Conservation (phyloP, 768 basidiomycete genomes). For the Pulveroboletus ravenelii region DNA sequence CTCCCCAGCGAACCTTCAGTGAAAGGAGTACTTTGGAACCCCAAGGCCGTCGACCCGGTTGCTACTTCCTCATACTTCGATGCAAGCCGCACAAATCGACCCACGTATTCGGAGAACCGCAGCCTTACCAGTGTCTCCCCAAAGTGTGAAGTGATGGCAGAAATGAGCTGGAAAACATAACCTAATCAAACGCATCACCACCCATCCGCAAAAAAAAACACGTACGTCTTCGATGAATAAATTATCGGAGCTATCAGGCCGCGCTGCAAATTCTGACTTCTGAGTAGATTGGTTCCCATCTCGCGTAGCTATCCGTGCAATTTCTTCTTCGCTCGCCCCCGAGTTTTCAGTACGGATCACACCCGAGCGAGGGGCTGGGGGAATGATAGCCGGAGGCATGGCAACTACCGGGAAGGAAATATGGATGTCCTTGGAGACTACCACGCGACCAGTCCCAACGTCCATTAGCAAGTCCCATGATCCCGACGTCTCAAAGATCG, state of each 20-base stretch:
- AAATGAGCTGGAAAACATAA: conserved; percentile 47
- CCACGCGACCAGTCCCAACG: conserved; percentile 80
- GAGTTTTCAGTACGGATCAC: conserved; percentile 63
- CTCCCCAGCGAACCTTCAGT: conserved; percentile 55
- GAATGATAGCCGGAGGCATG: conserved; percentile 38
- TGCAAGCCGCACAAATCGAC: conserved; percentile 83
- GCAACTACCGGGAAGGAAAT: conserved; percentile 45
- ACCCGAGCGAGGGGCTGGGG: conserved; percentile 51
- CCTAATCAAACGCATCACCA: not conserved
- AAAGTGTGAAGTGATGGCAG: conserved; percentile 87
- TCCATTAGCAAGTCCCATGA: conserved; percentile 95
- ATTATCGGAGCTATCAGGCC: conserved; percentile 66
- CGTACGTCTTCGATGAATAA: conserved; percentile 92
- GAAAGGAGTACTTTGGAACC: conserved; percentile 59
- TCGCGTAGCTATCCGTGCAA: conserved; percentile 46
- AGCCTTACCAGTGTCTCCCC: conserved; percentile 85
- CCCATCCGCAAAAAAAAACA: not conserved
- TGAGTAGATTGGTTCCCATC: conserved; percentile 49
- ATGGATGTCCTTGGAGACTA: conserved; percentile 82
- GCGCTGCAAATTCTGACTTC: conserved; percentile 52
- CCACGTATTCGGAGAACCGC: conserved; percentile 85
- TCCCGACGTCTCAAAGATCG: conserved; percentile 84
- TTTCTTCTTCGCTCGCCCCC: conserved; percentile 63
- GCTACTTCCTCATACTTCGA: conserved; percentile 88
- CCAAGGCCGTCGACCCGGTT: conserved; percentile 67